Conservation (phyloP, 2,329 filamentous ascomycete species). For the Massarina eburnea region DNA sequence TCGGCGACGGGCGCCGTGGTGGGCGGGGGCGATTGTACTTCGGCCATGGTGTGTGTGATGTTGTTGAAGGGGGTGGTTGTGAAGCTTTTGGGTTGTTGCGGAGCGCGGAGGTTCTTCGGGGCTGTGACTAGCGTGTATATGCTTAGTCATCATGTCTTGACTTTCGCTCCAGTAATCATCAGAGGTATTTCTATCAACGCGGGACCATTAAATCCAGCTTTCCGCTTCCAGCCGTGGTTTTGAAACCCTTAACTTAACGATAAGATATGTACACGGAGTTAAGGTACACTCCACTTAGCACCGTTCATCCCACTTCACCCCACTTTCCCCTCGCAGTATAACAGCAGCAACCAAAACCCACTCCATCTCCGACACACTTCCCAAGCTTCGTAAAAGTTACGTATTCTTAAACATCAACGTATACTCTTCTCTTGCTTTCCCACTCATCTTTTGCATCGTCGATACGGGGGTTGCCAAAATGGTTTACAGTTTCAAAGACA, state of each 20-base stretch:
- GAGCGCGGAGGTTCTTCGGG: neutral
- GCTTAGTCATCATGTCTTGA: neutral
- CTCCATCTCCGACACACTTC: neutral
- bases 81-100: neutral
- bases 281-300: constrained; percentile 16
- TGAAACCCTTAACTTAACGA: constrained; percentile 7
- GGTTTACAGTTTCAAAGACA: constrained; percentile 32
- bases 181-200: too few relatives aligned
- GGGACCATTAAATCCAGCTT: too few relatives aligned
- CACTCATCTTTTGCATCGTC: neutral
- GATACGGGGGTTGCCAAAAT: constrained; percentile 15
- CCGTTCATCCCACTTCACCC: constrained; percentile 37
- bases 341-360: neutral
- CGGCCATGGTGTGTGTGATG: constrained; percentile 26
- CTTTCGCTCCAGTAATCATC: too few relatives aligned
- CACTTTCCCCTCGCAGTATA: constrained; percentile 27
- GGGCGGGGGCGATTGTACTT: constrained; percentile 30
- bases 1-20: constrained; percentile 15
- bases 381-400: constrained; percentile 3
- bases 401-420: constrained; percentile 10
- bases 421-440: neutral
- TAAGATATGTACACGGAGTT: constrained; percentile 25
- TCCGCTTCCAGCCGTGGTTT: too few relatives aligned
- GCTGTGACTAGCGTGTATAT: too few relatives aligned
- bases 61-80: neutral